Conservation (phyloP, 1,284 basidiomycete genomes). For the Tylopilus orsonianus region DNA sequence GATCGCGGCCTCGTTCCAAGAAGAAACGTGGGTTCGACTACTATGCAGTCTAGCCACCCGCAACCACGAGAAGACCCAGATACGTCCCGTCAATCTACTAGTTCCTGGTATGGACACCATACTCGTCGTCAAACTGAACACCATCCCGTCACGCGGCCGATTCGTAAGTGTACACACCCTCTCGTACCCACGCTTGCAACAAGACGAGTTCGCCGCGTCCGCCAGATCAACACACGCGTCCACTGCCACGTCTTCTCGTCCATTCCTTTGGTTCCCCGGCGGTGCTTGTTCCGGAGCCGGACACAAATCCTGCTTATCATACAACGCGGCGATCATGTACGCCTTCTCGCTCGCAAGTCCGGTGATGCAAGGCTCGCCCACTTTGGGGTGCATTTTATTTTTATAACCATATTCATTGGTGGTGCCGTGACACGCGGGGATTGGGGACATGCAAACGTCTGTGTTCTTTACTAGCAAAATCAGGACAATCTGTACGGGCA, state of each 20-base stretch:
- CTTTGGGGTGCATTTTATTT: conserved; percentile 4
- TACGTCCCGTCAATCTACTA: too few species aligned
- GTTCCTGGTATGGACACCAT: too few species aligned
- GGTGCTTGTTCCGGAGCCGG: background rate
- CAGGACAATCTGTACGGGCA: too few species aligned
- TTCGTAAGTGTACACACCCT: too few species aligned
- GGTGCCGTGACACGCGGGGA: too few species aligned
- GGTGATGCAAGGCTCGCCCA: background rate
- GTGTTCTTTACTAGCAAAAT: background rate
- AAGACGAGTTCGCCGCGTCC: background rate
- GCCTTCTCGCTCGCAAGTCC: background rate
- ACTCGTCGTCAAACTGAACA: too few species aligned
- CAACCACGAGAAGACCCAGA: too few species aligned
- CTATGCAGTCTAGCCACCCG: too few species aligned
- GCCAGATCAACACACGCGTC: background rate
- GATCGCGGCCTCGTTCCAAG: too few species aligned
- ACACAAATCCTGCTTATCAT: background rate
- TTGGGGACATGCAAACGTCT: background rate
- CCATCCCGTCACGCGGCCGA: too few species aligned
- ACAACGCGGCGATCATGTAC: conserved; percentile 15
- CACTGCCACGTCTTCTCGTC: background rate
- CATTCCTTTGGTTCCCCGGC: background rate
- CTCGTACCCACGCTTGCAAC: too few species aligned
- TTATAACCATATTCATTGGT: background rate
- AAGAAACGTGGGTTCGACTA: too few species aligned